Percentiles rank a stretch among this genome's conserved stretches.
Evolutionary conservation across 2,329 filamentous ascomycete species (phyloP).

Genomic region (Setomelanomma holmii): DNA sequence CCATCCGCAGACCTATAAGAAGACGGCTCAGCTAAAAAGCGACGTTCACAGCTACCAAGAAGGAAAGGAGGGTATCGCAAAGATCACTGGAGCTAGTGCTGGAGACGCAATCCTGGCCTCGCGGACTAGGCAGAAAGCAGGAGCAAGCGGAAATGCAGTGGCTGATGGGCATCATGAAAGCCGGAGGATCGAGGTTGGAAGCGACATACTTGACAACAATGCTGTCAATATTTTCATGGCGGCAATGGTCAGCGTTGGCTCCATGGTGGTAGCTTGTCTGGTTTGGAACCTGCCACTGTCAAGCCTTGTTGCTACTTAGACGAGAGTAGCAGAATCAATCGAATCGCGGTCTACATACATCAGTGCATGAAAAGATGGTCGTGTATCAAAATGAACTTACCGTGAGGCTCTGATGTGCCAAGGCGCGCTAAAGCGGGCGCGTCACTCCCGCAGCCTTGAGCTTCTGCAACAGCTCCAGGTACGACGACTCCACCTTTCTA

Average conservation of each 20-base stretch:
- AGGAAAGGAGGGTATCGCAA: constrained; percentile 47
- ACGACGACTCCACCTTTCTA: not conserved
- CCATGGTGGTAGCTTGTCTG: constrained; percentile 64
- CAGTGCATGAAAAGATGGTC: not conserved
- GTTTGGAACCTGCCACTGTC: constrained; percentile 43
- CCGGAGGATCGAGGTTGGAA: constrained; percentile 66
- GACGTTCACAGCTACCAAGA: constrained; percentile 52
- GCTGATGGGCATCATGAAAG: constrained; percentile 52
- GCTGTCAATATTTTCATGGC: constrained; percentile 96
- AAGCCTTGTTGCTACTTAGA: constrained; percentile 20
- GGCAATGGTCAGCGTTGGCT: constrained; percentile 76
- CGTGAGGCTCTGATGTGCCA: constrained; percentile 22
- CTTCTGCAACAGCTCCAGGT: constrained; percentile 20
- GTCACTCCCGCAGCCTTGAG: constrained; percentile 42
- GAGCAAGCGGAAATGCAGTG: constrained; percentile 28
- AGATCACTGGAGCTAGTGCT: constrained; percentile 37
- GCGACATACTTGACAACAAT: constrained; percentile 89
- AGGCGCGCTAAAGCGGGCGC: constrained; percentile 40
- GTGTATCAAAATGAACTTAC: too few relatives aligned
- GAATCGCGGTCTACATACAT: not conserved
- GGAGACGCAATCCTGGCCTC: constrained; percentile 28
- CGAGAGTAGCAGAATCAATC: not conserved
- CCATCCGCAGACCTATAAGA: constrained; percentile 37
- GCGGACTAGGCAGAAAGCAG: constrained; percentile 43
- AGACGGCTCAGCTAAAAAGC: constrained; percentile 41